Base-by-base conservation (phyloP, 768 basidiomycete species). In the Kwoniella mangroviensis region DNA sequence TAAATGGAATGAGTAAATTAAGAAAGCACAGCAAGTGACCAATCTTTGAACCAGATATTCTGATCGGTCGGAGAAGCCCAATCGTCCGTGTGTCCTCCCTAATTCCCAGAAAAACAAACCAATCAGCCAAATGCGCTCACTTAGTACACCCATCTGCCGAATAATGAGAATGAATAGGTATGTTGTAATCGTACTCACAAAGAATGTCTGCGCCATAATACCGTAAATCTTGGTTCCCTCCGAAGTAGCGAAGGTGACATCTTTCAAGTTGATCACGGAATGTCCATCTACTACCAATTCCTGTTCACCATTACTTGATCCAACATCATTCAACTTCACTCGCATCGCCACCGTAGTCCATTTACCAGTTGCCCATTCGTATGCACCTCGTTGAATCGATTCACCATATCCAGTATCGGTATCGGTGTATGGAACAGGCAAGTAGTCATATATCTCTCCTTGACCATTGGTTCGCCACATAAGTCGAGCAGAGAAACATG, bases 341-440 rank as follows among this genome's bases (percentile, higher is more conserved):
- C 91, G 88, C 83, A 92, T 86, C 34, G 86, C 84, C 72, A 93
- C 85, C n/a, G 87, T 88, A 22, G 87, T 89, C 89, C 92, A 91
- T 67, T 80, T 79, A 53, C 91, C 91, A 4, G 88, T 84, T 51
- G 85, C 79, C 83, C 90, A 92, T 6, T 73, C 79, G 87, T 89
- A 92, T 1, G 88, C 72, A 6, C 91, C 91, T 66, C 91, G 88
- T 10, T 89, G 90, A 77, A 92, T 79, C 2, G 81, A 82, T 65
- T 80, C 81, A 6, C 80, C 80, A 74, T 89, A 92, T 26, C 84
- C 85, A 60, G 87, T 85, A 83, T 91, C 89, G 84, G 68, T 42
- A 34, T 66, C 43, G 22, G 72, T 70, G 22, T 62, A 71, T 15
- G 67, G 67, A 1, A 68, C 67, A 6, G 90, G 90, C 28, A 90